Base-by-base conservation (phyloP, 1,284 basidiomycete species). In the Thecaphora thlaspeos region DNA sequence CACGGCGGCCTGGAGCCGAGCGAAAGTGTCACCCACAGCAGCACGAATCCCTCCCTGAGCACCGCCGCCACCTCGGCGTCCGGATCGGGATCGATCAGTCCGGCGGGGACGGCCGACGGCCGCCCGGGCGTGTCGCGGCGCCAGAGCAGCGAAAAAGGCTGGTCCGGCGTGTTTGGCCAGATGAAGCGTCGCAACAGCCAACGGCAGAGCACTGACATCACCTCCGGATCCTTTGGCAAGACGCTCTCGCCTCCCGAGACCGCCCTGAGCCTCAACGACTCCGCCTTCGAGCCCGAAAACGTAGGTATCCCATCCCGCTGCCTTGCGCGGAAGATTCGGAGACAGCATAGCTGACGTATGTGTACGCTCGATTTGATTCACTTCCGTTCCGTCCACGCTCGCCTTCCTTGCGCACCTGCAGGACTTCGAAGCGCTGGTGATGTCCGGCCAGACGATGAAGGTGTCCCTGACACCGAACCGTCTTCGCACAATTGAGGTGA, bases 401-500 rank as follows among this genome's bases (percentile, higher is more conserved):
- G 5, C 21, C 21, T n/a, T 23, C 24, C n/a, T 14, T 40, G 8
- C n/a, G 8, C 41, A 57, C 30, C n/a, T n/a, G n/a, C n/a, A 28
- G 26, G 71, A 74, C 41, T 74, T 74, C 37, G 71, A 74, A 40
- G 68, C 70, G 7, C 54, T 72, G 40, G 62, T 74, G 55, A 47
- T 68, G 41, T 68, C 67, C 11, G 56, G 60, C 15, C 61, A 70
- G 52, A 74, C 69, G 5, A 71, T 71, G 71, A 71, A 92, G 78
- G 87, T 97, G 70, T 94, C 91, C 43, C 82, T 96, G 56, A 97
- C 93, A 24, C 93, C 93, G 1, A 74, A 74, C 49, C 59, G 70
- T 3, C 63, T 74, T 10, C 68, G 69, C 17, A 68, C 70, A 19
- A 72, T 72, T 38, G 70, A 72, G 46, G 68, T 70, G 26, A 28